These are phyloP conservation scores for Aspergillus felis DNA, from an alignment of 2,329 filamentous ascomycete species.

Conservation along the genomic window DNA sequence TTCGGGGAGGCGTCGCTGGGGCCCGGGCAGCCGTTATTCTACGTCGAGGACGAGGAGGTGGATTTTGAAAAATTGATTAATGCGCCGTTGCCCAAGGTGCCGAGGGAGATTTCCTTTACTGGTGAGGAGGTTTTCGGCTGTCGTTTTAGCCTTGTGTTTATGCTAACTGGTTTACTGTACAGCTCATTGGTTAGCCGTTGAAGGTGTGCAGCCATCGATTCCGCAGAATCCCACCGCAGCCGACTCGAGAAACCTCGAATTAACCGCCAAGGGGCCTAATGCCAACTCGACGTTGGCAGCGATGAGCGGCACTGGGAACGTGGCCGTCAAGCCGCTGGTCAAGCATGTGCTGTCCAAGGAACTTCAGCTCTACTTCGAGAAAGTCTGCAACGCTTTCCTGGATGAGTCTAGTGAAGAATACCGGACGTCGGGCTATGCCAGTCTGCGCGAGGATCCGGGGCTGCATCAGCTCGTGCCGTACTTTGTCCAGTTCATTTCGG, in stretches of 20 bases:
- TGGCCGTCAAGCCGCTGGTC: slow-evolving; percentile 81
- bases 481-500: slow-evolving; percentile 91
- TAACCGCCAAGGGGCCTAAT: slow-evolving; percentile 84
- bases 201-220: slow-evolving; percentile 94
- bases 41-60: slow-evolving; percentile 96
- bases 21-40: slow-evolving; percentile 90
- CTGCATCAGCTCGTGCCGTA: slow-evolving; percentile 95
- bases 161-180: slow-evolving; percentile 14
- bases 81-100: slow-evolving; percentile 88
- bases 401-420: slow-evolving; percentile 86
- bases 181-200: slow-evolving; percentile 97
- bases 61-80: slow-evolving; percentile 99
- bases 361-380: slow-evolving; percentile 93
- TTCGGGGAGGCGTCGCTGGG: slow-evolving; percentile 94
- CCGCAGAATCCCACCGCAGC: slow-evolving; percentile 89
- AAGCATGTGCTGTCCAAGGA: slow-evolving; percentile 97
- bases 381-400: slow-evolving; percentile 82
- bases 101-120: slow-evolving; percentile 86
- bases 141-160: neutral
- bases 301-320: slow-evolving; percentile 76
- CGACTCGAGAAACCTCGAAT: slow-evolving; percentile 77
- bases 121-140: slow-evolving; percentile 48
- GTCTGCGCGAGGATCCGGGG: slow-evolving; percentile 81
- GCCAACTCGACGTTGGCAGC: slow-evolving; percentile 82
- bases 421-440: slow-evolving; percentile 78